Evolutionary conservation across 2,329 filamentous ascomycete species (phyloP).

Genomic region (Stagonosporopsis cucurbitacearum): DNA sequence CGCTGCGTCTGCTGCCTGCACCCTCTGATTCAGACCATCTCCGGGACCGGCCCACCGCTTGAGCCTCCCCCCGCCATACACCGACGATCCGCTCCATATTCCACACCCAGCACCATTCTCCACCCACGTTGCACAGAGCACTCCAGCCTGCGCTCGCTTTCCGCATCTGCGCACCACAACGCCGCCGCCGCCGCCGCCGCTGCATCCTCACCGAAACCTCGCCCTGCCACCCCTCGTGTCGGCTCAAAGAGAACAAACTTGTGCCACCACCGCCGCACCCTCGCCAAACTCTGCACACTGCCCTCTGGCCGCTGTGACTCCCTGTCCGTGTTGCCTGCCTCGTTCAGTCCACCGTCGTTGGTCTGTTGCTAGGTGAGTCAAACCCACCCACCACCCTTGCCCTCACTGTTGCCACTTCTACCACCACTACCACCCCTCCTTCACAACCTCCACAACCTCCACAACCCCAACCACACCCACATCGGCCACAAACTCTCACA

Average conservation of each 20-base stretch:
- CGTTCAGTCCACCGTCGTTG: no score
- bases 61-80: constrained; percentile 37
- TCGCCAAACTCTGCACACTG: constrained; percentile 32
- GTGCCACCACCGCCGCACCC: constrained; percentile 31
- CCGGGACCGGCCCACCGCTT: constrained; percentile 25
- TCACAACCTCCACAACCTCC: constrained; percentile 8
- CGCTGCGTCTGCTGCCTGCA: constrained; percentile 10
- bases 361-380: constrained; percentile 43
- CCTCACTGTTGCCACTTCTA: no score
- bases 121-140: constrained; percentile 23
- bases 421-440: no score
- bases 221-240: constrained; percentile 23
- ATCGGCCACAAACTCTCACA: constrained; percentile 26
- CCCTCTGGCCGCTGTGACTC: not conserved
- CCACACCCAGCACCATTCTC: constrained; percentile 27
- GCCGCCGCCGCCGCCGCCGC: constrained; percentile 10
- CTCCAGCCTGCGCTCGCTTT: constrained; percentile 22
- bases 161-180: constrained; percentile 8
- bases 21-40: constrained; percentile 8
- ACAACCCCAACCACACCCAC: constrained; percentile 17
- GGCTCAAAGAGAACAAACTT: constrained; percentile 37
- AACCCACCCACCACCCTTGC: constrained; percentile 15
- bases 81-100: constrained; percentile 30
- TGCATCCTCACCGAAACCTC: constrained; percentile 2
- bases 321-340: constrained; percentile 15